Conservation (phyloP, 2,329 filamentous ascomycete genomes). For the Epichloe amarillans region DNA sequence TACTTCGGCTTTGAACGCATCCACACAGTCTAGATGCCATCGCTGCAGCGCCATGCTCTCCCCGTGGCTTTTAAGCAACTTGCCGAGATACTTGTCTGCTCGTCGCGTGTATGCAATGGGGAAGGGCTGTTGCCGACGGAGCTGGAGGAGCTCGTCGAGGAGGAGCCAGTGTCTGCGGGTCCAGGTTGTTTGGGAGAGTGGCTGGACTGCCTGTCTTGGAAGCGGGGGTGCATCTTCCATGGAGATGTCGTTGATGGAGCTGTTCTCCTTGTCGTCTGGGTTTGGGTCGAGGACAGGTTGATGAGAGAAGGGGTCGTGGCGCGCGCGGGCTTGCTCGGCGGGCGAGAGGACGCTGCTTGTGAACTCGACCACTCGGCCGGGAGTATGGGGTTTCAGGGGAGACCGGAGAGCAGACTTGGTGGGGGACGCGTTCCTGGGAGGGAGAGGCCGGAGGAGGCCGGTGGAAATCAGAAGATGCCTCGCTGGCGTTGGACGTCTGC, state of each 20-base stretch:
- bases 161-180: slow-evolving; percentile 38
- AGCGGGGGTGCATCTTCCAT: slow-evolving; percentile 16
- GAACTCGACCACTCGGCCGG: slow-evolving; percentile 45
- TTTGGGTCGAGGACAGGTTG: slow-evolving; percentile 1
- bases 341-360: slow-evolving; percentile 37
- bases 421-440: slow-evolving; percentile 39
- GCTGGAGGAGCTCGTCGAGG: slow-evolving; percentile 37
- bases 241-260: slow-evolving; percentile 13
- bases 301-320: slow-evolving; percentile 13
- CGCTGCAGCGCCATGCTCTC: slow-evolving; percentile 33
- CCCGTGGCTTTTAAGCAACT: slow-evolving; percentile 33
- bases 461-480: slow-evolving; percentile 21
- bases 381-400: slow-evolving; percentile 42
- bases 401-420: slow-evolving; percentile 44
- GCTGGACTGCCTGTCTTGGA: slow-evolving; percentile 2
- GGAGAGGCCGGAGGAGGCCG: slow-evolving; percentile 33
- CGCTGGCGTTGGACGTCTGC: slow-evolving; percentile 24
- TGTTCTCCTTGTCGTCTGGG: slow-evolving; percentile 21
- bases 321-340: slow-evolving; percentile 24
- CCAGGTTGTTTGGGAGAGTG: slow-evolving; percentile 32
- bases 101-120: slow-evolving; percentile 15
- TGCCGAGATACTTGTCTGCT: slow-evolving; percentile 30
- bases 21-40: slow-evolving; percentile 46
- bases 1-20: slow-evolving; percentile 36
- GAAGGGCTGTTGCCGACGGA: slow-evolving; percentile 29